Percentiles rank a stretch among this genome's conserved stretches.
Evolutionary conservation across 306 rosid species (phyloP).

Genomic region (Vicia sativa): DNA sequence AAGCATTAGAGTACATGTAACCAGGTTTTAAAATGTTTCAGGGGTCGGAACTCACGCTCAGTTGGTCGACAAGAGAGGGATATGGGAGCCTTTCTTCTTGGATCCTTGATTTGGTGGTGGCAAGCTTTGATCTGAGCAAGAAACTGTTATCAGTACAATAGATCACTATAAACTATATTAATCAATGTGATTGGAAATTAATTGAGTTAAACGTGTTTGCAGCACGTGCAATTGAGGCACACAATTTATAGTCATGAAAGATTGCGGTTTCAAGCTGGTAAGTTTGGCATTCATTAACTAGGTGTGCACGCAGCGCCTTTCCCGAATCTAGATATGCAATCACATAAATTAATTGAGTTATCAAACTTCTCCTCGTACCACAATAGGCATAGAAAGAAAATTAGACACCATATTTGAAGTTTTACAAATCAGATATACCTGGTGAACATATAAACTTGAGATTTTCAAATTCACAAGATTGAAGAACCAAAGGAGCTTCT

Average conservation of each 20-base stretch:
- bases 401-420: conserved; percentile 7
- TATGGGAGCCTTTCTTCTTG: conserved; percentile 69
- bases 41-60: conserved; percentile 68
- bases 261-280: conserved; percentile 85
- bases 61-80: conserved; percentile 82
- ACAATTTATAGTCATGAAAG: conserved; percentile 68
- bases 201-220: conserved; percentile 30
- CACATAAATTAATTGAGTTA: conserved; percentile 33
- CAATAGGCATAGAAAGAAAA: conserved; percentile 19
- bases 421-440: conserved; percentile 56
- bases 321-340: conserved; percentile 55
- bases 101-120: conserved; percentile 39
- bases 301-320: conserved; percentile 61
- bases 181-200: conserved; percentile 19
- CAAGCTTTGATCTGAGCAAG: conserved; percentile 56
- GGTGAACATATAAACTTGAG: conserved; percentile 72
- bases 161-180: conserved; percentile 12
- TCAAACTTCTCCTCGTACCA: not conserved
- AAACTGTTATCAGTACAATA: conserved; percentile 34
- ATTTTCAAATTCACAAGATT: conserved; percentile 83
- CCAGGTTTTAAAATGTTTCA: conserved; percentile 30
- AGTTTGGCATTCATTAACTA: conserved; percentile 60
- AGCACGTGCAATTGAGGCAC: conserved; percentile 56
- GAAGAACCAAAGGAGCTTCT: conserved; percentile 87
- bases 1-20: conserved; percentile 18